Conservation (phyloP, 192 early-diverging fungal genomes). For the Glomus cerebriforme region DNA sequence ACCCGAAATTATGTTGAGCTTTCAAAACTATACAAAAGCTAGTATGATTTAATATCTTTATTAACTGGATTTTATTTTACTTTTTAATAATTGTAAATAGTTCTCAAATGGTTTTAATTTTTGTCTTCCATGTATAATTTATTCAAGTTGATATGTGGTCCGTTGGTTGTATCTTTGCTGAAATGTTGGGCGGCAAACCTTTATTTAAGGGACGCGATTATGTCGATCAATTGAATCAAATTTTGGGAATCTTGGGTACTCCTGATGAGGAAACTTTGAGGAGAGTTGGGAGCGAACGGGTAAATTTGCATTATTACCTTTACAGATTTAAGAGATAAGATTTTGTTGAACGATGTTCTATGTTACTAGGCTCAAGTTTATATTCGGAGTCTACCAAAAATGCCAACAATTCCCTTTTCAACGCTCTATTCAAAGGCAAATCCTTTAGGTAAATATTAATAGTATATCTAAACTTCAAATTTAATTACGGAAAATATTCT, state of each 20-base stretch:
- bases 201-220: constrained; percentile 98
- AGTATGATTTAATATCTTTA: constrained; percentile 51
- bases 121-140: not conserved
- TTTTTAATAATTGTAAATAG: constrained; percentile 10
- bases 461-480: not conserved
- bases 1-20: constrained; percentile 98
- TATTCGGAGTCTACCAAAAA: constrained; percentile 86
- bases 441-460: constrained; percentile 45
- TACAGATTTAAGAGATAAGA: not conserved
- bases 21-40: constrained; percentile 98
- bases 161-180: constrained; percentile 98
- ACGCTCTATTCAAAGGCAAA: constrained; percentile 87
- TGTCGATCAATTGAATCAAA: constrained; percentile 99
- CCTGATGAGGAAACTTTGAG: constrained; percentile 89
- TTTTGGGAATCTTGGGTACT: constrained; percentile 91
- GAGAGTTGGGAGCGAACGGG: constrained; percentile 89
- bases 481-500: not conserved
- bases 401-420: constrained; percentile 86
- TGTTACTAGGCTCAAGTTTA: constrained; percentile 82
- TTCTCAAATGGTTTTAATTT: not conserved
- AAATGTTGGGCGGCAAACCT: constrained; percentile 89
- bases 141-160: constrained; percentile 92
- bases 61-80: constrained; percentile 9
- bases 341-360: constrained; percentile 29
- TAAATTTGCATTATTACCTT: constrained; percentile 34